Base-by-base conservation (phyloP, 768 basidiomycete species). In the Leccinellum rugosiceps region DNA sequence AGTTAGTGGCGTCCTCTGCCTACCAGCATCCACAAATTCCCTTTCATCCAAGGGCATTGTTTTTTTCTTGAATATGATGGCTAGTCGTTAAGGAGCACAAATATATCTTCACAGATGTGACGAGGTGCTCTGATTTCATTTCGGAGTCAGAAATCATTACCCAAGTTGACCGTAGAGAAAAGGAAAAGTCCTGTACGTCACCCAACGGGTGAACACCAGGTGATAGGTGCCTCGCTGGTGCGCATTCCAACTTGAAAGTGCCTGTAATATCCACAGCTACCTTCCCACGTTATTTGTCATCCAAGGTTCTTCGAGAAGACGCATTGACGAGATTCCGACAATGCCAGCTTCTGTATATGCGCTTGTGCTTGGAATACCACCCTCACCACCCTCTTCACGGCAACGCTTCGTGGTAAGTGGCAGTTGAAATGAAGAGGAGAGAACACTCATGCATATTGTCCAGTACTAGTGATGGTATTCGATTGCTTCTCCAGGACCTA, bases 141-240 rank as follows among this genome's bases (percentile, higher is more conserved):
- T 47, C 23, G 19, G 25, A 9, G 51, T 17, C 38, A 10, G 21
- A 38, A 35, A 3, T 44, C 11, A 10, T 53, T 34, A n/a, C 41
- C 41, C 28, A 49, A 52, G 50, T 11, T 55, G 43, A 38, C 46
- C 23, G 58, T n/a, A n/a, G n/a, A n/a, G n/a, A n/a, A n/a, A n/a
- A n/a, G n/a, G n/a, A 23, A 55, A 25, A n/a, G n/a, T n/a, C 17
- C 35, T 17, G 9, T 17, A 6, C 25, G 14, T 47, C 38, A 43
- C n/a, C 6, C 19, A 15, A 46, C 13, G 44, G 34, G 35, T 32
- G 6, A 13, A 6, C 1, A 21, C 17, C 21, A 9, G 2, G 23
- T 21, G 31, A 14, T 32, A 35, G 34, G 15, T 7, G 34, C 34
- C 34, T 35, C 34, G 15, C 15, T 15, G 34, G 34, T 11, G 34